Base-by-base conservation (phyloP, 148 eudicot species). In the Chenopodium album region DNA sequence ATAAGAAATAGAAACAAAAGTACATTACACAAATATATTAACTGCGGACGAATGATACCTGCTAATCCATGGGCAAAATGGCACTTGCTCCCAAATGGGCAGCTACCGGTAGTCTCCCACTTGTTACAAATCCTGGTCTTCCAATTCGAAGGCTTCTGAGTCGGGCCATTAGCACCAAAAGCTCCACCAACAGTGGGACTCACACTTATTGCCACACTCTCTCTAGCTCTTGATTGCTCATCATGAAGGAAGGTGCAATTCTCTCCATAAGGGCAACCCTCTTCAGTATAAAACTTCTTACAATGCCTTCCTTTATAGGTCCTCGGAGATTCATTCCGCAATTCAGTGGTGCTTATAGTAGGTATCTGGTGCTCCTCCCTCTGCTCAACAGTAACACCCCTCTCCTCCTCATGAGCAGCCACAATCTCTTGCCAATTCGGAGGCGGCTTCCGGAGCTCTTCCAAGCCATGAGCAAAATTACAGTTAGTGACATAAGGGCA, bases 31-130 rank as follows among this genome's bases (percentile, higher is more conserved):
- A 29, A 20, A 6, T 9, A 70, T 65, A 3, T 4, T 62, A 1
- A 22, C 41, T 60, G 20, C 73, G 32, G 46, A 68, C 3, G 9
- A 77, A 37, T 22, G 7, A 73, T 81, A 88, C 90, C 90, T 72
- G 88, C 82, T 78, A 84, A 76, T 22, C 90, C 90, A 79, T 88
- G 90, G 56, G 99, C 99, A 83, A 96, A 96, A 88, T 96, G 95
- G 84, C 99, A 96, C 89, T 96, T 96, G 89, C 84, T 88, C 19
- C 99, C 99, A 71, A 96, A 96, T n/a, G 99, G 99, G 86, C 99
- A 96, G 77, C 88, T 90, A 23, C 99, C 99, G 0, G 99, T 93
- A 17, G 89, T 82, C 85, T 96, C 99, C 99, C 99, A 96, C 88
- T 92, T 94, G 85, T 93, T 96, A 83, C 99, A 96, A 73, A 96